These are phyloP conservation scores for Peronosclerospora sorghi DNA, from an alignment of 352 stramenopile genomes.

Conservation along the genomic window DNA sequence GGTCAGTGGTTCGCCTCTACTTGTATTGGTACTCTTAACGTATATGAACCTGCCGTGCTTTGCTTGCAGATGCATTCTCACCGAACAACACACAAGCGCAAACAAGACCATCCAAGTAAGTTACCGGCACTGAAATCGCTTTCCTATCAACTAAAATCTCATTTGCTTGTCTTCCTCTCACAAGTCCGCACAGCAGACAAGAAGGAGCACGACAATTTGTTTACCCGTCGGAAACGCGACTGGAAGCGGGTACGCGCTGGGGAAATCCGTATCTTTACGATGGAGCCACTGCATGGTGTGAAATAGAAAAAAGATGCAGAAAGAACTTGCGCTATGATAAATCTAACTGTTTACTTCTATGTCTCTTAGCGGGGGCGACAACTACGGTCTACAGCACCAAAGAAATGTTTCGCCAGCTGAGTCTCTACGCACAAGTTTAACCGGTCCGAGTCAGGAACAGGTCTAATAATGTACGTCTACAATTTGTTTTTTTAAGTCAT, in stretches of 20 bases:
- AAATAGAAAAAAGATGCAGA: background rate
- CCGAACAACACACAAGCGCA: constrained; percentile 54
- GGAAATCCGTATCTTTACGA: constrained; percentile 63
- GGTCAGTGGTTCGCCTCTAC: constrained; percentile 10
- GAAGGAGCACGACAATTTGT: constrained; percentile 65
- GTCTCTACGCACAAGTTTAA: constrained; percentile 59
- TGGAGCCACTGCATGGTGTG: constrained; percentile 53
- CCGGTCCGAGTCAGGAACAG: background rate
- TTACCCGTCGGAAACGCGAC: constrained; percentile 52
- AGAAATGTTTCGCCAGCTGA: constrained; percentile 69
- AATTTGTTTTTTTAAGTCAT: constrained; percentile 19
- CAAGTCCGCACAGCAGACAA: constrained; percentile 57
- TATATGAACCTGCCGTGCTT: background rate
- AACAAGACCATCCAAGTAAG: constrained; percentile 56
- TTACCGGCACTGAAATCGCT: background rate
- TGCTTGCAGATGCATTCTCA: constrained; percentile 29
- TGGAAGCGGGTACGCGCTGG: constrained; percentile 65
- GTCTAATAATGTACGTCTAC: constrained; percentile 8
- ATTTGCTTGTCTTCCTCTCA: background rate
- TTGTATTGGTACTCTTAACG: too few species aligned
- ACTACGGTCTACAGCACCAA: constrained; percentile 64
- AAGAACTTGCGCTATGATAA: background rate
- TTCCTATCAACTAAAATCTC: background rate
- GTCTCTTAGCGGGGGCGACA: constrained; percentile 37
- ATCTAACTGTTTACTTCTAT: constrained; percentile 17